phyloP scores from a whole-genome alignment of 225 moss, liverwort and hornwort genomes.

The Sphagnum tenellum region DNA sequence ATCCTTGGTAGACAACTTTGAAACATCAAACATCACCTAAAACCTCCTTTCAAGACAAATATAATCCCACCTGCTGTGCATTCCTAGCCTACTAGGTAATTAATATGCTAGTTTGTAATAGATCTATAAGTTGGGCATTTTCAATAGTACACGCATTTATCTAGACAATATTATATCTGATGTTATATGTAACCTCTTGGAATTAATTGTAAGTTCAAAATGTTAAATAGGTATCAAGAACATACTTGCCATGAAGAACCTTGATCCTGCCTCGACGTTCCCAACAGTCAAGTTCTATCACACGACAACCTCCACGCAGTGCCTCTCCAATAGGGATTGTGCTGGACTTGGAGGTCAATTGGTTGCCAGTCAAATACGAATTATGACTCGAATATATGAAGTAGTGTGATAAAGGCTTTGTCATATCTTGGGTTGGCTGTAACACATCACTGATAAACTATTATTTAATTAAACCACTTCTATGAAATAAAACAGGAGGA shows the following conservation, averaged over 20 bases:
- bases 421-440: conserved; percentile 76
- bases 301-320: conserved; percentile 60
- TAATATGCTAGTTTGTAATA: too few species aligned
- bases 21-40: too few species aligned
- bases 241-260: conserved; percentile 88
- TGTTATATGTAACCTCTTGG: too few species aligned
- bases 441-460: conserved; percentile 11
- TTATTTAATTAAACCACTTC: background rate
- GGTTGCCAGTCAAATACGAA: conserved; percentile 90
- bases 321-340: conserved; percentile 53
- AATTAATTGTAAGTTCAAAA: too few species aligned
- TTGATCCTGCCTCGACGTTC: conserved; percentile 53
- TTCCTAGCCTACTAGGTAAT: too few species aligned
- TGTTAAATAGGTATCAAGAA: background rate
- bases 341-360: conserved; percentile 71
- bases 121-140: too few species aligned
- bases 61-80: too few species aligned
- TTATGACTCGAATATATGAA: conserved; percentile 81
- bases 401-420: conserved; percentile 67
- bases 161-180: too few species aligned
- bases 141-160: too few species aligned
- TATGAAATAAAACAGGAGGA: background rate
- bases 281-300: conserved; percentile 91
- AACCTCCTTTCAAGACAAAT: too few species aligned
- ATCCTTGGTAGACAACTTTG: too few species aligned